Evolutionary conservation across 306 rosid species (phyloP).

Genomic region (Aeschynomene evenia): DNA sequence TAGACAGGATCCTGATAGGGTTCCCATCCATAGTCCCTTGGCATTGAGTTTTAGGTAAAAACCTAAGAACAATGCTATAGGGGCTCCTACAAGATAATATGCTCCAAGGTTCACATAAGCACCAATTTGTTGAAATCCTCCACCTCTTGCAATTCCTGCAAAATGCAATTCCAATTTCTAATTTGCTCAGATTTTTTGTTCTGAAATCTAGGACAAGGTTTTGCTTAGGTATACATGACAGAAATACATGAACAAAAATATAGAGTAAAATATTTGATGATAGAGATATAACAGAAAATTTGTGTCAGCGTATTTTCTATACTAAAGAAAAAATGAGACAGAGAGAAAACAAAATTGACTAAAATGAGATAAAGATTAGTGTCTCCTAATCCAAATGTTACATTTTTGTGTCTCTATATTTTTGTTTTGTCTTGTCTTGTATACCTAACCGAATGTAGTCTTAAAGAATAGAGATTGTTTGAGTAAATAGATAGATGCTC

Average conservation of each 20-base stretch:
- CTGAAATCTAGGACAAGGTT: background rate
- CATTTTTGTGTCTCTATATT: too few relatives aligned
- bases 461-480: background rate
- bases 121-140: slow-evolving; percentile 42
- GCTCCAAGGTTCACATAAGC: slow-evolving; percentile 50
- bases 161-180: background rate
- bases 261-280: too few relatives aligned
- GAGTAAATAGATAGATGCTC: slow-evolving; percentile 14
- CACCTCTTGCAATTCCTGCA: slow-evolving; percentile 48
- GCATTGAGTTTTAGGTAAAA: slow-evolving; percentile 33
- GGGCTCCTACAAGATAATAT: slow-evolving; percentile 42
- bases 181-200: background rate
- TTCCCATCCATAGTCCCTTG: slow-evolving; percentile 49
- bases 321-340: too few relatives aligned
- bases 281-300: too few relatives aligned
- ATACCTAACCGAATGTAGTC: too few relatives aligned
- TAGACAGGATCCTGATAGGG: slow-evolving; percentile 31
- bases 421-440: too few relatives aligned
- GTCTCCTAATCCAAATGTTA: too few relatives aligned
- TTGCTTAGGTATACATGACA: too few relatives aligned
- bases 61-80: slow-evolving; percentile 33
- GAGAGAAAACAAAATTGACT: too few relatives aligned
- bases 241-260: too few relatives aligned
- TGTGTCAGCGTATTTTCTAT: too few relatives aligned
- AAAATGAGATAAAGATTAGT: too few relatives aligned